Evolutionary conservation across 2,329 filamentous ascomycete genomes (phyloP).

Genomic region (Hortaea sp.): DNA sequence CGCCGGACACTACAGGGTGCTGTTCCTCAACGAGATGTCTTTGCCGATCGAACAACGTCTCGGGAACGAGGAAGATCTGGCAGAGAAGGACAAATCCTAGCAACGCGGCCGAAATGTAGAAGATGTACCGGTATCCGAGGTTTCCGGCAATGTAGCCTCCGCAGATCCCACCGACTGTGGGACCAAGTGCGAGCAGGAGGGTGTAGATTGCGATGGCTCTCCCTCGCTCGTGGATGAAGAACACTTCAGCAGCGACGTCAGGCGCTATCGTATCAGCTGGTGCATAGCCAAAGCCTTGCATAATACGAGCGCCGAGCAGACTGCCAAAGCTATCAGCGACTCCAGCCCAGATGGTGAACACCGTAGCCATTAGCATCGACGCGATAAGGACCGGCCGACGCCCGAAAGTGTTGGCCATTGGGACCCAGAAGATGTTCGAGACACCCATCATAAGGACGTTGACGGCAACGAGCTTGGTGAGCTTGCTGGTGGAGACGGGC

Average conservation of each 20-base stretch:
- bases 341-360: slow-evolving; percentile 32
- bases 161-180: slow-evolving; percentile 28
- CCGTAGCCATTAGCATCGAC: slow-evolving; percentile 24
- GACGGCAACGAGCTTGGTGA: slow-evolving; percentile 29
- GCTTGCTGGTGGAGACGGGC: slow-evolving; percentile 20
- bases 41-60: slow-evolving; percentile 31
- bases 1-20: slow-evolving; percentile 7
- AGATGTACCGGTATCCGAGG: slow-evolving; percentile 28
- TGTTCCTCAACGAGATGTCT: slow-evolving; percentile 12
- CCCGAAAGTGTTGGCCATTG: slow-evolving; percentile 31
- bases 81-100: slow-evolving; percentile 23
- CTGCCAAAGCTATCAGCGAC: slow-evolving; percentile 27
- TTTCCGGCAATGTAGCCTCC: slow-evolving; percentile 32
- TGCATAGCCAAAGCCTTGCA: slow-evolving; percentile 27
- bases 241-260: slow-evolving; percentile 32
- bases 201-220: slow-evolving; percentile 35
- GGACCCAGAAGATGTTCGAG: slow-evolving; percentile 33
- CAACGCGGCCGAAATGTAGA: slow-evolving; percentile 32
- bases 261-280: slow-evolving; percentile 31
- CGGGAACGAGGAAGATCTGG: slow-evolving; percentile 29
- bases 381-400: slow-evolving; percentile 29
- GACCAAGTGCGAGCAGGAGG: slow-evolving; percentile 29
- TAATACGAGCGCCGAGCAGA: slow-evolving; percentile 27
- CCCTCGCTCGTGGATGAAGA: slow-evolving; percentile 33
- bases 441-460: slow-evolving; percentile 30